Evolutionary conservation across 345 rosid species (phyloP).

Genomic region (Citrus medica): DNA sequence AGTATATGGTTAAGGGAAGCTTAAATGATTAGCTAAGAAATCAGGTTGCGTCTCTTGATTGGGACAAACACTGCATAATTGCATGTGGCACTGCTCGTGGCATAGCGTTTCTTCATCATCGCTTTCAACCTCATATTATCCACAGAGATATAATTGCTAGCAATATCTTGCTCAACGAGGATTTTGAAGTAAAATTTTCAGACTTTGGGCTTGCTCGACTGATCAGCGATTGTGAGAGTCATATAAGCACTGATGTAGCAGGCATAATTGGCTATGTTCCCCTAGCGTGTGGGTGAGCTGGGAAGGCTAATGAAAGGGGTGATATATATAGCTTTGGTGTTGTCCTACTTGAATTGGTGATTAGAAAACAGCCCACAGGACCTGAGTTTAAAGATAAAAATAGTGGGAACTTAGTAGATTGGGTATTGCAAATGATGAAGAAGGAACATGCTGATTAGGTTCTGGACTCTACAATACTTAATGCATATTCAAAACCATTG

Average conservation of each 20-base stretch:
- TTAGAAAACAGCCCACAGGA: slow-evolving; percentile 89
- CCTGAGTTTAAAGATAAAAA: slow-evolving; percentile 83
- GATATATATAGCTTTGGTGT: slow-evolving; percentile 96
- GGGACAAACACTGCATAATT: no score
- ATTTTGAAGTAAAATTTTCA: slow-evolving; percentile 80
- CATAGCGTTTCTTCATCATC: slow-evolving; percentile 49
- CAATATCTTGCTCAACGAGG: slow-evolving; percentile 66
- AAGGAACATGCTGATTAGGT: slow-evolving; percentile 4
- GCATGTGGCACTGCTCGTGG: no score
- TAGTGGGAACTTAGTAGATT: slow-evolving; percentile 85
- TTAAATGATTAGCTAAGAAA: slow-evolving; percentile 76
- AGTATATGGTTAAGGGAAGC: slow-evolving; percentile 90
- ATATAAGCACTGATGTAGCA: slow-evolving; percentile 75
- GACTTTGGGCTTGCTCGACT: slow-evolving; percentile 87
- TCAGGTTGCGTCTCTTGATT: slow-evolving; percentile 46
- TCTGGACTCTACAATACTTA: slow-evolving; percentile 49
- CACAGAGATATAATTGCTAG: slow-evolving; percentile 91
- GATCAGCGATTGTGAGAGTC: slow-evolving; percentile 90
- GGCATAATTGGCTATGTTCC: slow-evolving; percentile 94
- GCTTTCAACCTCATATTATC: slow-evolving; percentile 78
- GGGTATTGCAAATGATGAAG: slow-evolving; percentile 56
- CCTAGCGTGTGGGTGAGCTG: slow-evolving; percentile 84
- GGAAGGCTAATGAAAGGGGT: slow-evolving; percentile 68
- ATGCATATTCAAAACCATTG: slow-evolving; percentile 36
- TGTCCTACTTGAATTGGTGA: slow-evolving; percentile 73